Evolutionary conservation across 2,329 filamentous ascomycete species (phyloP).

Genomic region (Fusarium sp.): DNA sequence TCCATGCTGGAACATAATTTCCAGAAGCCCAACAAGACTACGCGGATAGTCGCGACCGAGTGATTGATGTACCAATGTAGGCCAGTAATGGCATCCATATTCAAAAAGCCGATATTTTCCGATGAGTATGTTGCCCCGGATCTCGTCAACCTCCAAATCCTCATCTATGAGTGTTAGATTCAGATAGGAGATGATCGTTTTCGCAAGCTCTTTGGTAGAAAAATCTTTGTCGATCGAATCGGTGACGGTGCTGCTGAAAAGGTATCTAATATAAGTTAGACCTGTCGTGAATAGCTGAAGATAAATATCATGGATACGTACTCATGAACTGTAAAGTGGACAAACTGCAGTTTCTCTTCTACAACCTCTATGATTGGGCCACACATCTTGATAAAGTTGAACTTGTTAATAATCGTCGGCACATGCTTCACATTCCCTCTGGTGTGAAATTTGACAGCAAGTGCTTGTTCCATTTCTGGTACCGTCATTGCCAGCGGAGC

Average conservation of each 20-base stretch:
- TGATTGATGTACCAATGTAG: neutral
- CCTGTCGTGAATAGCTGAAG: neutral
- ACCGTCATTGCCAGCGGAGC: conserved; percentile 2
- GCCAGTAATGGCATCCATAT: neutral
- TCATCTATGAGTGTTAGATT: neutral
- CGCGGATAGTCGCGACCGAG: neutral
- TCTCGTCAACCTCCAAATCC: neutral
- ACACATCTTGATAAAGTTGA: neutral
- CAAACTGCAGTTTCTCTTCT: conserved; percentile 11
- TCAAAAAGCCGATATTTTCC: neutral
- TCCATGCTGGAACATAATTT: neutral
- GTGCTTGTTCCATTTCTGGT: conserved; percentile 6
- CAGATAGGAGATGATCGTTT: neutral
- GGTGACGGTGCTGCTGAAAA: neutral
- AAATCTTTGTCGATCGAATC: neutral
- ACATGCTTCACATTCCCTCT: neutral
- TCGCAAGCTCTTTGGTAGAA: neutral
- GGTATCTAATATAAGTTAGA: neutral
- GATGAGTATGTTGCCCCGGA: neutral
- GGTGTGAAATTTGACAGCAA: neutral
- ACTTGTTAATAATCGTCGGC: neutral
- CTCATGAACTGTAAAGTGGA: conserved; percentile 21
- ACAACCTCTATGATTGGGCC: conserved; percentile 17
- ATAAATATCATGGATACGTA: neutral
- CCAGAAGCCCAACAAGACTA: neutral